Evolutionary conservation across 1,284 basidiomycete genomes (phyloP).

Genomic region (Pyrrhoderma noxium): DNA sequence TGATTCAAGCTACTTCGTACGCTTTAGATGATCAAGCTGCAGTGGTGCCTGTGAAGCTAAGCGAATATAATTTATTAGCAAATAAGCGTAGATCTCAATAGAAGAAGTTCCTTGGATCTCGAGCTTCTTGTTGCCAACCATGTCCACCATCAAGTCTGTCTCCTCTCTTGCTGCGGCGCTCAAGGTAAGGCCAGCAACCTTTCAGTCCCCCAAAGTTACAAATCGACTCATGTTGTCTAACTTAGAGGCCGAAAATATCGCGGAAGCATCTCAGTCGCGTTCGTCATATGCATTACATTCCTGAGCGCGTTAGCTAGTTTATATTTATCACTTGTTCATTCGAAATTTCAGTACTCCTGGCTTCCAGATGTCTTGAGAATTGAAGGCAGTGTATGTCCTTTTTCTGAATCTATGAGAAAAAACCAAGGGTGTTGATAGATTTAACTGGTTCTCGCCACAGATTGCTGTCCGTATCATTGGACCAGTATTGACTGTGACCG

Average conservation of each 20-base stretch:
- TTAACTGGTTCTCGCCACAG: conserved; percentile 29
- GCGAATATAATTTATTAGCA: no score
- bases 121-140: neutral
- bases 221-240: no score
- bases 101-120: no score
- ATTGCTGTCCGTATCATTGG: conserved; percentile 62
- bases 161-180: conserved; percentile 14
- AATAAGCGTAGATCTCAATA: no score
- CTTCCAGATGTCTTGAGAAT: conserved; percentile 78
- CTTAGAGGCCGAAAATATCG: conserved; percentile 20
- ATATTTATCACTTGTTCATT: neutral
- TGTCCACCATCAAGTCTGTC: conserved; percentile 19
- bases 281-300: neutral
- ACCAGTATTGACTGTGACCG: conserved; percentile 75
- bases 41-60: no score
- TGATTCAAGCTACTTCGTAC: no score
- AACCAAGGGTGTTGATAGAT: neutral
- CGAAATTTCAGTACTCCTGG: conserved; percentile 70
- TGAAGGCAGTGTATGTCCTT: conserved; percentile 58
- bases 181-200: neutral
- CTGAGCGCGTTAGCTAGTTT: neutral
- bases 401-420: neutral
- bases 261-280: conserved; percentile 20
- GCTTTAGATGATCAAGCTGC: no score
- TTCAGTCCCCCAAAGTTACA: no score